These are phyloP conservation scores for Crithidia acanthocephali DNA, from an alignment of 208 protist genomes.

Conservation along the genomic window DNA sequence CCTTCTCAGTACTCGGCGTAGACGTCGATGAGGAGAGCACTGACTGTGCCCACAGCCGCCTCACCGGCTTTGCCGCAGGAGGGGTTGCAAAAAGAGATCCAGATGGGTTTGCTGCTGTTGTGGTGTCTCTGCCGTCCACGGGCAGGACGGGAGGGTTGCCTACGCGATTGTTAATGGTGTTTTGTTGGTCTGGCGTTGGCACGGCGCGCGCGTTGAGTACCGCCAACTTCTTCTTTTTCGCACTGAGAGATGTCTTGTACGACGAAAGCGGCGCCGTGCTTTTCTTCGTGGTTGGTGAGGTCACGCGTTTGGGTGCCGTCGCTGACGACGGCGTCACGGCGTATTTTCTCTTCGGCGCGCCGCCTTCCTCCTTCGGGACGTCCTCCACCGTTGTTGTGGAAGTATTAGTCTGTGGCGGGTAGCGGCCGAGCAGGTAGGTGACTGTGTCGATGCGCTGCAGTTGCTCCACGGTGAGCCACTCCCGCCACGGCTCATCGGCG, in stretches of 20 bases:
- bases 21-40: not conserved
- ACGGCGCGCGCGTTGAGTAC: constrained; percentile 14
- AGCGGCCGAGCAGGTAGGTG: constrained; percentile 44
- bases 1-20: not conserved
- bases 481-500: constrained; percentile 26
- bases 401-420: constrained; percentile 11
- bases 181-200: not conserved
- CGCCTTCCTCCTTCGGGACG: not conserved
- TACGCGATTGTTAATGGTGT: not conserved
- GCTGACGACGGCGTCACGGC: too few species aligned
- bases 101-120: not conserved
- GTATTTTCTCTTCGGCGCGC: too few species aligned
- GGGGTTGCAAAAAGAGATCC: too few species aligned
- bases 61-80: not conserved
- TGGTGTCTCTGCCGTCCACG: not conserved
- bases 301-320: too few species aligned
- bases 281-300: not conserved
- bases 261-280: not conserved
- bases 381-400: not conserved
- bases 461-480: constrained; percentile 23
- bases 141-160: not conserved
- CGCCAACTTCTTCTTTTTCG: constrained; percentile 1
- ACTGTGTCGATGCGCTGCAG: constrained; percentile 47
- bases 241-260: not conserved
- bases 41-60: not conserved